Conservation (phyloP, 352 stramenopile species). For the Globisporangium irregulare region DNA sequence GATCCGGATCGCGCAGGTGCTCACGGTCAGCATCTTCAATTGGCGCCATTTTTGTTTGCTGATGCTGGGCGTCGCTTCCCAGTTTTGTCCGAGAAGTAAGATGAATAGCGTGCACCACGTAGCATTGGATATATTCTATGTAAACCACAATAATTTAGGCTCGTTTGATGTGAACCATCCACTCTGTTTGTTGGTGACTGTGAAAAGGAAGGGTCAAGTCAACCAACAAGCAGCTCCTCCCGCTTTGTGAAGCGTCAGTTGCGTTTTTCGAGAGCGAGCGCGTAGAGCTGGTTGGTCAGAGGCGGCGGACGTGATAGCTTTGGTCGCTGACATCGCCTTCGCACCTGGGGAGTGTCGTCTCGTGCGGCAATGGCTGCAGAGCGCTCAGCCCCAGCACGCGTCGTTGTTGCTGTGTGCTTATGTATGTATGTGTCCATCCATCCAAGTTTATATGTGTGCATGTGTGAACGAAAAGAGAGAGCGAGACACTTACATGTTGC, state of each 20-base stretch:
- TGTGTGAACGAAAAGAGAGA: conserved; percentile 3
- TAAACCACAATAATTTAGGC: conserved; percentile 11
- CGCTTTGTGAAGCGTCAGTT: conserved; percentile 15
- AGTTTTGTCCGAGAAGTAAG: background rate
- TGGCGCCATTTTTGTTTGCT: conserved; percentile 31
- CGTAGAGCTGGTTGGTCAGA: background rate
- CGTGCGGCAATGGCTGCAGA: background rate
- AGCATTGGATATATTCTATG: conserved; percentile 1
- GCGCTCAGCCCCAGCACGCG: background rate
- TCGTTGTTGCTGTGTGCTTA: background rate
- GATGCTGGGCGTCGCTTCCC: background rate
- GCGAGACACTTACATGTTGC: background rate
- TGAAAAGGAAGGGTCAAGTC: background rate
- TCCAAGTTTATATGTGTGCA: conserved; percentile 6
- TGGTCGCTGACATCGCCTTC: too few relatives aligned
- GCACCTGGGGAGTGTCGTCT: too few relatives aligned
- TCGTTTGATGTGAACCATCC: conserved; percentile 21
- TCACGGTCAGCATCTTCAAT: conserved; percentile 15
- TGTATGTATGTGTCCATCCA: conserved; percentile 8
- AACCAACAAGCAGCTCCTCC: background rate
- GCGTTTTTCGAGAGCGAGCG: conserved; percentile 22
- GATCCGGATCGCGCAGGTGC: background rate
- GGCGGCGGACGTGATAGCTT: too few relatives aligned
- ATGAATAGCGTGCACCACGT: conserved; percentile 1
- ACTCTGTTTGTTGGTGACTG: conserved; percentile 7